Base-by-base conservation (phyloP, 805 yeast genomes). In the Candida odintsovae region DNA sequence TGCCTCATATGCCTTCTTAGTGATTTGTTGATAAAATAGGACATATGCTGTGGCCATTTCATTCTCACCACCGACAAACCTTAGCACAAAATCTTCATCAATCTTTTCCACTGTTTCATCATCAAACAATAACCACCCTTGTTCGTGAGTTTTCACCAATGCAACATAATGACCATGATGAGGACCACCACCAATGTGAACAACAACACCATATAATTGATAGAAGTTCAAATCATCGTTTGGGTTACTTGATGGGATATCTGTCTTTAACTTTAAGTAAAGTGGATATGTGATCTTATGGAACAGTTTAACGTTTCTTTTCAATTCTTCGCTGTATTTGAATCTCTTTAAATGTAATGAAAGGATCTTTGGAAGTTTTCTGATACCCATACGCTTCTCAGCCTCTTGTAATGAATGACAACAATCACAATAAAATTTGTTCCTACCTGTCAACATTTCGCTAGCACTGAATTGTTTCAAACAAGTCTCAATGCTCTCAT, bases 151-250 rank as follows among this genome's bases (percentile, higher is more conserved):
- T 60, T 89, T 89, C 49, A 94, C 84, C 6, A 94, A 69, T 0
- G 96, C 77, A 10, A 94, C 92, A 63, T 94, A 94, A 63, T 94
- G 99, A 0, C 99, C 99, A 66, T 90, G 97, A 69, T 89, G 90
- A 1, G 98, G 97, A 0, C 98, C 97, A 4, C 97, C 95, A 6
- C 99, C 99, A 54, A 94, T 82, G 61, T 94, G 99, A 11, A 94
- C 90, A 12, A 94, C 94, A 38, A 92, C 82, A 0, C 92, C 88
- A 51, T 81, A 84, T 43, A 94, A 68, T 57, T 90, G 96, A 59
- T 90, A 94, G 18, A 82, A 71, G 55, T 77, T 78, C 53, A 78
- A 78, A 2, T 48, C 52, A 18, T 54, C 55, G 2, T 77, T 72
- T 15, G 70, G 65, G 21, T 66, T 67, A 56, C 76, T 78, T 40